These are phyloP conservation scores for Phytophthora kernoviae DNA, from an alignment of 352 stramenopile species.

Conservation along the genomic window DNA sequence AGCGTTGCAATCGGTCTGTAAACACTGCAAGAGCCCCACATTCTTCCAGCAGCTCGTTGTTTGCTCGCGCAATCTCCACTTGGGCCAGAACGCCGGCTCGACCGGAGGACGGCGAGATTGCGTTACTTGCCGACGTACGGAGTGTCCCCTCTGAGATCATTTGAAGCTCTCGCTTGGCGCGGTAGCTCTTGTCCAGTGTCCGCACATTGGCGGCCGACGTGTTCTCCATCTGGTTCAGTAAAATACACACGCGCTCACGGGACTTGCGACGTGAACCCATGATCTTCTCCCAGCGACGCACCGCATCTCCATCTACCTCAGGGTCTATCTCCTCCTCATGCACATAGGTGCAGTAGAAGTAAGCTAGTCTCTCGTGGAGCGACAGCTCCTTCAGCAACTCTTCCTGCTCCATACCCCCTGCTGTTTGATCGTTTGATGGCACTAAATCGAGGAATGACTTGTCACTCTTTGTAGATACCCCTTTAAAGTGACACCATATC, in stretches of 20 bases:
- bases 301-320: slow-evolving; percentile 54
- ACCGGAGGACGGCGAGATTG: slow-evolving; percentile 9
- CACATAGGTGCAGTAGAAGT: slow-evolving; percentile 78
- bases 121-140: slow-evolving; percentile 15
- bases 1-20: slow-evolving; percentile 59
- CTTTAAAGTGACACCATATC: neutral
- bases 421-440: slow-evolving; percentile 4
- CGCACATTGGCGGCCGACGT: slow-evolving; percentile 58
- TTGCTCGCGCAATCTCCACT: slow-evolving; percentile 56
- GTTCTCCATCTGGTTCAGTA: slow-evolving; percentile 76
- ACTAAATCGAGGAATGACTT: neutral
- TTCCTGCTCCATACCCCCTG: slow-evolving; percentile 20
- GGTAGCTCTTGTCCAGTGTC: slow-evolving; percentile 73
- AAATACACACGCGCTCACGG: slow-evolving; percentile 61
- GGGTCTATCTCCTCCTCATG: slow-evolving; percentile 57
- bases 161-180: slow-evolving; percentile 70
- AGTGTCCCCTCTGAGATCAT: slow-evolving; percentile 63
- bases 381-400: slow-evolving; percentile 47
- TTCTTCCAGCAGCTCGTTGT: slow-evolving; percentile 79
- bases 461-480: neutral
- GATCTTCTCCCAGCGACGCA: slow-evolving; percentile 67
- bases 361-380: slow-evolving; percentile 75
- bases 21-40: slow-evolving; percentile 75
- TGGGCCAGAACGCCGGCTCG: slow-evolving; percentile 37
- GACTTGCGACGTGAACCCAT: slow-evolving; percentile 57